A percentile compares a stretch with the other conserved stretches of the same genome.
Evolutionary conservation across 768 basidiomycete genomes (phyloP).

Genomic region (Kwoniella bestiolae): DNA sequence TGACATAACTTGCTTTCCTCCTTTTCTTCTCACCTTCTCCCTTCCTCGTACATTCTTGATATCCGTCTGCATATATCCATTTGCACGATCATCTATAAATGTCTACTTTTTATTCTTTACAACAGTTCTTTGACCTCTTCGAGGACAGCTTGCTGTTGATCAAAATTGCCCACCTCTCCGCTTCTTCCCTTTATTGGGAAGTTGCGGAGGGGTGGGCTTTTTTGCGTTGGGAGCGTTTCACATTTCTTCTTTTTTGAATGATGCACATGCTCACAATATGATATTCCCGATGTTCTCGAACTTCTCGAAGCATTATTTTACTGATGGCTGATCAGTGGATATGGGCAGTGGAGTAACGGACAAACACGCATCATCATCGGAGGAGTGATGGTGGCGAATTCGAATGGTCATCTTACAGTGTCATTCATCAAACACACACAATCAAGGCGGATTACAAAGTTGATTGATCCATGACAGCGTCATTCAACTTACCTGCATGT

Average conservation of each 20-base stretch:
- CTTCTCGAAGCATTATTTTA: neutral
- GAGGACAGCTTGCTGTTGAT: constrained; percentile 32
- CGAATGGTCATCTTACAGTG: too few relatives aligned
- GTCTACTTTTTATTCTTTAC: constrained; percentile 12
- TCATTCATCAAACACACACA: neutral
- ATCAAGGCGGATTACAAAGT: neutral
- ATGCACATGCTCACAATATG: neutral
- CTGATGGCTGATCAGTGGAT: too few relatives aligned
- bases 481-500: neutral
- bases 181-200: constrained; percentile 16
- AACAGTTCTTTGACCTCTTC: constrained; percentile 36
- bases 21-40: constrained; percentile 2
- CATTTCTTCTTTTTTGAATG: neutral
- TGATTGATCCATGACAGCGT: neutral
- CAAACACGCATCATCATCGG: neutral
- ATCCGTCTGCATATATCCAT: neutral
- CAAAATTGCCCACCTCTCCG: constrained; percentile 33
- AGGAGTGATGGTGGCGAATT: neutral
- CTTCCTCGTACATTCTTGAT: neutral
- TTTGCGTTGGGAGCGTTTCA: constrained; percentile 35
- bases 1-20: constrained; percentile 20
- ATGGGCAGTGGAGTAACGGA: neutral
- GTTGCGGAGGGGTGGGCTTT: constrained; percentile 39
- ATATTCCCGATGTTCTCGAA: neutral
- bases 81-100: neutral